Conservation (phyloP, 73 alveolate genomes). For the Durusdinium trenchii region DNA sequence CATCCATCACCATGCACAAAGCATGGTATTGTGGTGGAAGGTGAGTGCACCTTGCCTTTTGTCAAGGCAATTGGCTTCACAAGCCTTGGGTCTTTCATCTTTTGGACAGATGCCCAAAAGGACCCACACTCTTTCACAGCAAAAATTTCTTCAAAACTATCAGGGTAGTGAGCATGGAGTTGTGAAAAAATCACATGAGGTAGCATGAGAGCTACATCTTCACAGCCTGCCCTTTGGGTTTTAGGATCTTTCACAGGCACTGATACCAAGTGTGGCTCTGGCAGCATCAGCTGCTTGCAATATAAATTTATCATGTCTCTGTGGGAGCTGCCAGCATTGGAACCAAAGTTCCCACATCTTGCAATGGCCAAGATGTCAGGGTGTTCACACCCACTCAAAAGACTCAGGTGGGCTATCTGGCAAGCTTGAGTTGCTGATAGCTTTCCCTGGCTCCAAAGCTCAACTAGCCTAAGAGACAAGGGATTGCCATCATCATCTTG, state of each 20-base stretch:
- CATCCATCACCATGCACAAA: background rate
- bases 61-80: background rate
- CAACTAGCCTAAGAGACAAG: background rate
- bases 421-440: background rate
- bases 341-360: background rate
- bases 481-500: conserved; percentile 9
- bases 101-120: background rate
- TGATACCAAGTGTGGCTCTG: background rate
- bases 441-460: conserved; percentile 46
- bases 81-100: background rate
- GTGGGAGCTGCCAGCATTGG: background rate
- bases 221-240: background rate
- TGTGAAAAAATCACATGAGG: background rate
- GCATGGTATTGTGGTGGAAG: background rate
- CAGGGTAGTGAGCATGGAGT: background rate
- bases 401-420: background rate
- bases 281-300: background rate
- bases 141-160: background rate
- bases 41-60: background rate
- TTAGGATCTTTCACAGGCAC: background rate
- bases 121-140: background rate
- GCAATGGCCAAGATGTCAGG: background rate
- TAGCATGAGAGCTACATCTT: background rate
- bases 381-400: background rate
- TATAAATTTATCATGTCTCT: background rate